Conservation (phyloP, 108 stramenopile species). For the Discostella pseudostelligera region DNA sequence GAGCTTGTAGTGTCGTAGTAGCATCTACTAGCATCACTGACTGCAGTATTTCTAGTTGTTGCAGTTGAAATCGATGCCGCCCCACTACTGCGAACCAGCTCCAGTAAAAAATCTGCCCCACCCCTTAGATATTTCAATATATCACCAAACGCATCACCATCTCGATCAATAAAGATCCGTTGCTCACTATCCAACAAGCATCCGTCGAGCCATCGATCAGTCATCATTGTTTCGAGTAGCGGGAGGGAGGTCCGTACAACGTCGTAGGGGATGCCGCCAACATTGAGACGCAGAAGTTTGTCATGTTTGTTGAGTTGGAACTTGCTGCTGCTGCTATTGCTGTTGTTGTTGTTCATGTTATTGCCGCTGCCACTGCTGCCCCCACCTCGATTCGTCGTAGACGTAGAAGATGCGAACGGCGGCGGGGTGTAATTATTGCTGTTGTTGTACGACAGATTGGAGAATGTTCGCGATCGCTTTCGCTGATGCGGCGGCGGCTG, state of each 20-base stretch:
- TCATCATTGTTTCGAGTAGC: constrained; percentile 43
- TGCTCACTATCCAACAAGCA: constrained; percentile 29
- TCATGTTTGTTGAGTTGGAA: constrained; percentile 8
- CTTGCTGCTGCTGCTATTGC: background rate
- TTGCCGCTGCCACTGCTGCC: background rate
- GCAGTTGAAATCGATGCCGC: background rate
- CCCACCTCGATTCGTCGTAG: background rate
- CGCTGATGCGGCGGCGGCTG: background rate
- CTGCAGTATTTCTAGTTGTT: background rate
- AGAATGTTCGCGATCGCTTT: constrained; percentile 14
- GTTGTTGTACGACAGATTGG: background rate
- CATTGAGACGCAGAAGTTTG: constrained; percentile 39
- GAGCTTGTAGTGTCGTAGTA: too few species aligned
- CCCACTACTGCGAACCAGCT: constrained; percentile 9
- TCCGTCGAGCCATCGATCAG: constrained; percentile 40
- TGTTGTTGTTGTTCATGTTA: background rate
- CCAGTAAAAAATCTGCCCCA: constrained; percentile 25
- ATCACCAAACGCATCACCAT: constrained; percentile 43
- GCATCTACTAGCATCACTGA: background rate
- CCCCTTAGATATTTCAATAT: constrained; percentile 26
- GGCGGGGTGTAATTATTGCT: constrained; percentile 1
- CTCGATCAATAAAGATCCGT: constrained; percentile 38
- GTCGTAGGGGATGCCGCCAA: constrained; percentile 43
- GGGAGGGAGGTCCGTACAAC: constrained; percentile 32
- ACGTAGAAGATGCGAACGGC: background rate